A percentile compares a stretch with the other conserved stretches of the same genome.
phyloP scores from a whole-genome alignment of 108 stramenopile species.

The Schizochytrium sp. region DNA sequence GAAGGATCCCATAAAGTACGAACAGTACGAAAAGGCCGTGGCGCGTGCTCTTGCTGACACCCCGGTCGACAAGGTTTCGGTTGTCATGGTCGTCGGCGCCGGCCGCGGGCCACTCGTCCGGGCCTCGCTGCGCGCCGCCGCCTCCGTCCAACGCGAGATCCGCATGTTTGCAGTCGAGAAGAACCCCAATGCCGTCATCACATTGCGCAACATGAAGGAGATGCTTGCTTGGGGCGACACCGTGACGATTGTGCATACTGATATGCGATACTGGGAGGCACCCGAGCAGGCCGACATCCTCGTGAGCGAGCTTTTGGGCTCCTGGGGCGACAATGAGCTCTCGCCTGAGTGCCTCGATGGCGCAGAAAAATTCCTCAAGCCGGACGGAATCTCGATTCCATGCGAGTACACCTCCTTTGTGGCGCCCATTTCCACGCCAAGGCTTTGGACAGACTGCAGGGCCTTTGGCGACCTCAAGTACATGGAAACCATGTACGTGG shows the following conservation, averaged over 20 bases:
- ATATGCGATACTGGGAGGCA: conserved; percentile 69
- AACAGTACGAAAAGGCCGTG: conserved; percentile 73
- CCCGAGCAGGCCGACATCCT: conserved; percentile 66
- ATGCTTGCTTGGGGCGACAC: conserved; percentile 60
- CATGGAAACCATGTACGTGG: conserved; percentile 94
- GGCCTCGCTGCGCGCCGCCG: conserved; percentile 53
- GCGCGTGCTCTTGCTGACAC: conserved; percentile 17
- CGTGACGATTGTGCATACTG: conserved; percentile 75
- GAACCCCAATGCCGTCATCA: conserved; percentile 93
- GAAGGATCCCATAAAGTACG: conserved; percentile 92
- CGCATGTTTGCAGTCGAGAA: conserved; percentile 75
- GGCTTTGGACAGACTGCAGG: conserved; percentile 70
- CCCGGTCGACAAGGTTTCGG: conserved; percentile 32
- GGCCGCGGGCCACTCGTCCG: conserved; percentile 90
- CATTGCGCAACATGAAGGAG: conserved; percentile 59
- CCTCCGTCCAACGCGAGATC: conserved; percentile 45
- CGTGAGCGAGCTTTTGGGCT: conserved; percentile 89
- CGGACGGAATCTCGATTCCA: conserved; percentile 43
- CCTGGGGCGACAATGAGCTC: conserved; percentile 95
- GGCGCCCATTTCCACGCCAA: conserved; percentile 78
- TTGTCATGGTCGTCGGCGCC: conserved; percentile 85
- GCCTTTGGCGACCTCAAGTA: conserved; percentile 44
- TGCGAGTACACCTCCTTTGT: conserved; percentile 69
- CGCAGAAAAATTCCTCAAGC: conserved; percentile 65
- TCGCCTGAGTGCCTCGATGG: conserved; percentile 95